phyloP scores from a whole-genome alignment of 192 early-diverging fungal genomes.

The Chytriomyces sp. region DNA sequence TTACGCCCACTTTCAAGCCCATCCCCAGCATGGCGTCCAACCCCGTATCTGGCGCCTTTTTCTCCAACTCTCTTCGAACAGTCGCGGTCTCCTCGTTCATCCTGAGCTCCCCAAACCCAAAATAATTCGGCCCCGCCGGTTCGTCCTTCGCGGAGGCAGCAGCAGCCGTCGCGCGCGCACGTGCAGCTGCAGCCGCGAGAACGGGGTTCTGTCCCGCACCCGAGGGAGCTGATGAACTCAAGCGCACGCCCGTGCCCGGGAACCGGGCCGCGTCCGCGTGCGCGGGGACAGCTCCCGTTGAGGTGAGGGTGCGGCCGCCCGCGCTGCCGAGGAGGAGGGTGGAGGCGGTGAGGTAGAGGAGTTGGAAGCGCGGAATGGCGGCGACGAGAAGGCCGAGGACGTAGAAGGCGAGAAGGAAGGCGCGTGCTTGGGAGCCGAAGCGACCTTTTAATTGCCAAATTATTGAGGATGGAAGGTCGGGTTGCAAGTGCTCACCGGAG shows the following conservation, averaged over 20 bases:
- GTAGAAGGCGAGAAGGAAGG: background rate
- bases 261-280: background rate
- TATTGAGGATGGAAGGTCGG: background rate
- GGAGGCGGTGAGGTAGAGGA: background rate
- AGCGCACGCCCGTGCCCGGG: background rate
- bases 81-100: conserved; percentile 4
- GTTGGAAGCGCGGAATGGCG: background rate
- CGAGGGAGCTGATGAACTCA: background rate
- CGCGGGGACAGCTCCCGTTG: too few species aligned
- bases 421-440: background rate
- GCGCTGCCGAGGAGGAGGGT: background rate
- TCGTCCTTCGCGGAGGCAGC: background rate
- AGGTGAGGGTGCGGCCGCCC: background rate
- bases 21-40: conserved; percentile 31
- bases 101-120: conserved; percentile 1
- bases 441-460: background rate
- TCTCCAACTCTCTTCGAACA: background rate
- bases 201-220: background rate
- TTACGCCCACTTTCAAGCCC: conserved; percentile 13
- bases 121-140: conserved; percentile 1
- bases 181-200: background rate
- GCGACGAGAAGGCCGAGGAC: background rate
- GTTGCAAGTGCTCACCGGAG: too few species aligned
- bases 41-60: conserved; percentile 15
- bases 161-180: background rate